Evolutionary conservation across 1,139 yeast species (phyloP).

Genomic region (Hemisphaericaspora subhashii): DNA sequence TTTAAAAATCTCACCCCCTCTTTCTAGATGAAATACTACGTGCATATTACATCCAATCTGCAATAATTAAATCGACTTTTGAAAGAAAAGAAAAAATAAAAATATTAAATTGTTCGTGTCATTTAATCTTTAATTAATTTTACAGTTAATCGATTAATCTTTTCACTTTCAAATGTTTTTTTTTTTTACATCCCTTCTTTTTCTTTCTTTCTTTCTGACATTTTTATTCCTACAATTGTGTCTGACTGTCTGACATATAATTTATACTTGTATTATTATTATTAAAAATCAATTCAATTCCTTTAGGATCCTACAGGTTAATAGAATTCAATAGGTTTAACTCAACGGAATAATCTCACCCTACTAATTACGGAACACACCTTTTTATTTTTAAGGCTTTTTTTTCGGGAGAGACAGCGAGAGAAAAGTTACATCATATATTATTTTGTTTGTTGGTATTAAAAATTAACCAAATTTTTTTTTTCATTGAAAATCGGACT

Average conservation of each 20-base stretch:
- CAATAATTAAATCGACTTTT: too few relatives aligned
- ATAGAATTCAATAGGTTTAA: too few relatives aligned
- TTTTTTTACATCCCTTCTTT: background rate
- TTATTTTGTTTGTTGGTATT: background rate
- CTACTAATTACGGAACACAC: too few relatives aligned
- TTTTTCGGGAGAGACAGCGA: too few relatives aligned
- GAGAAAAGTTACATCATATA: constrained; percentile 1
- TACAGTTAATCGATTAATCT: background rate
- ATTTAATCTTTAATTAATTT: background rate
- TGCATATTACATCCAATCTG: background rate
- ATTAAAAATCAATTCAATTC: background rate
- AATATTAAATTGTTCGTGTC: background rate
- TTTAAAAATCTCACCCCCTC: background rate
- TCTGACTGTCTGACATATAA: too few relatives aligned
- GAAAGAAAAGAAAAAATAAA: too few relatives aligned
- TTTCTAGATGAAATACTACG: background rate
- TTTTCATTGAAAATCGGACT: background rate
- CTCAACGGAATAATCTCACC: too few relatives aligned
- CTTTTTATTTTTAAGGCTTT: too few relatives aligned
- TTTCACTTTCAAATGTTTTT: background rate
- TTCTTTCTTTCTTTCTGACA: background rate
- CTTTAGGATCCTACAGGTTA: background rate
- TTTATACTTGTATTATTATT: too few relatives aligned
- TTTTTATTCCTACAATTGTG: too few relatives aligned
- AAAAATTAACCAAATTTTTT: too few relatives aligned